Evolutionary conservation across 768 basidiomycete genomes (phyloP).

Genomic region (Ramaria rubella): DNA sequence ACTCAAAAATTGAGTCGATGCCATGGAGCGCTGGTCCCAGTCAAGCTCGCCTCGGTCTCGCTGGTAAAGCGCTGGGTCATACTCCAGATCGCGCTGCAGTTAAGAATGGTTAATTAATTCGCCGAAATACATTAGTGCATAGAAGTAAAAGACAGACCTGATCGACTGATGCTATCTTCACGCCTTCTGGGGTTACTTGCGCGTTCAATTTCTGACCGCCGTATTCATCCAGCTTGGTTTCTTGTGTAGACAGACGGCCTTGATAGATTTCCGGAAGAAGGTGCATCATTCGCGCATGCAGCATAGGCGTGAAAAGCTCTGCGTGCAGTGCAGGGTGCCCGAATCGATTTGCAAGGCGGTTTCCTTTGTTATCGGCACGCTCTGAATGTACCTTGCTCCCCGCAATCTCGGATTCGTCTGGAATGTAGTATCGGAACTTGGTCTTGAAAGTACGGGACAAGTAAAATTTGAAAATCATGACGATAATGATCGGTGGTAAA

Average conservation of each 20-base stretch:
- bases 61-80: conserved; percentile 71
- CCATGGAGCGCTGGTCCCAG: conserved; percentile 79
- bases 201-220: conserved; percentile 74
- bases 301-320: conserved; percentile 84
- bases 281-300: conserved; percentile 81
- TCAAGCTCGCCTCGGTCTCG: conserved; percentile 81
- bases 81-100: conserved; percentile 61
- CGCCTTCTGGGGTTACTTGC: conserved; percentile 66
- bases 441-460: conserved; percentile 60
- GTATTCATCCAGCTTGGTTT: conserved; percentile 68
- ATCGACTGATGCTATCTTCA: conserved; percentile 76
- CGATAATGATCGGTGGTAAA: conserved; percentile 79
- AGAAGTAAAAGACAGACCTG: conserved; percentile 45
- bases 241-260: conserved; percentile 58
- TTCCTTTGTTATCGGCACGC: conserved; percentile 61
- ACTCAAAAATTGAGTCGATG: conserved; percentile 41
- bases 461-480: conserved; percentile 80
- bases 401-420: conserved; percentile 70
- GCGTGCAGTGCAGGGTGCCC: conserved; percentile 87
- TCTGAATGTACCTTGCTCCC: conserved; percentile 72
- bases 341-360: conserved; percentile 84
- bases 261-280: conserved; percentile 68
- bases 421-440: conserved; percentile 77
- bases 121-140: neutral
- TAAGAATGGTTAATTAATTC: neutral